Conservation (phyloP, 2,329 filamentous ascomycete genomes). For the Zalaria obscura region DNA sequence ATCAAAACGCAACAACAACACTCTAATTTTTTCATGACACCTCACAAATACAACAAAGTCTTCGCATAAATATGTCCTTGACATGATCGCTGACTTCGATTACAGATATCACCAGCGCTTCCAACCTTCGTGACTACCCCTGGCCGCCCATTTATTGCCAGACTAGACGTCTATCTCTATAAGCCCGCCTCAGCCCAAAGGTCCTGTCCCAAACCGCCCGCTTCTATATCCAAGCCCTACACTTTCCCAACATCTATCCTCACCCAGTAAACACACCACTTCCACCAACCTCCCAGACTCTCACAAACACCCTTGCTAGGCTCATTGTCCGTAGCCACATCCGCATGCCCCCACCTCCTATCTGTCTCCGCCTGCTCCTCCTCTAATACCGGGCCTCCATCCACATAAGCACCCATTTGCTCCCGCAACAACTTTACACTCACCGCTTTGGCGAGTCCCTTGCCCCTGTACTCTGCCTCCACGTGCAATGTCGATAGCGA, state of each 20-base stretch:
- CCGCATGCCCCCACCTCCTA: conserved; percentile 44
- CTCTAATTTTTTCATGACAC: conserved; percentile 61
- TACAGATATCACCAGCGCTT: neutral
- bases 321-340: conserved; percentile 47
- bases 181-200: neutral
- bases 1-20: conserved; percentile 51
- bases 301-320: conserved; percentile 49
- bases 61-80: neutral
- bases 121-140: too few relatives aligned
- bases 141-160: too few relatives aligned
- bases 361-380: conserved; percentile 16
- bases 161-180: too few relatives aligned
- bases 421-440: conserved; percentile 44
- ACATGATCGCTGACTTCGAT: neutral
- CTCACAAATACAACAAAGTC: too few relatives aligned
- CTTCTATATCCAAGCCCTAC: conserved; percentile 1
- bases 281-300: conserved; percentile 42
- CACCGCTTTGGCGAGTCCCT: conserved; percentile 49
- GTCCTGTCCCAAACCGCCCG: neutral
- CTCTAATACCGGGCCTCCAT: conserved; percentile 9
- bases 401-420: conserved; percentile 26
- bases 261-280: conserved; percentile 47
- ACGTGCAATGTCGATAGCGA: conserved; percentile 48
- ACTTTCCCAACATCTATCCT: conserved; percentile 24
- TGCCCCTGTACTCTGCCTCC: conserved; percentile 44